Evolutionary conservation across 78 protist genomes (phyloP).

Genomic region (Cavenderia fasciculata): DNA sequence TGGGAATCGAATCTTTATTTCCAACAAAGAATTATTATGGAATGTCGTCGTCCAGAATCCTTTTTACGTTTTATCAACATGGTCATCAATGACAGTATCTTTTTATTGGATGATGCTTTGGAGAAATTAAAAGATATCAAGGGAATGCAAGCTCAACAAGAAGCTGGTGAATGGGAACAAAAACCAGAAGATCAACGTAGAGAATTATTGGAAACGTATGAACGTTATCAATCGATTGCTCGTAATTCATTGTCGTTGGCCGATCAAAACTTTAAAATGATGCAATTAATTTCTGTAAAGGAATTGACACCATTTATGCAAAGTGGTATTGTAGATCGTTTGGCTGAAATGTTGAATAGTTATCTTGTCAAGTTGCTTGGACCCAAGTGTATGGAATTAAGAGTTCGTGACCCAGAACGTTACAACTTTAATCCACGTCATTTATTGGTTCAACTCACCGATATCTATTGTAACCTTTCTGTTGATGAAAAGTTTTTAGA

Average conservation of each 20-base stretch:
- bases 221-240: conserved; percentile 45
- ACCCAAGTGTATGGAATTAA: conserved; percentile 76
- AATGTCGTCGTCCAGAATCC: conserved; percentile 1
- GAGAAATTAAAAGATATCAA: conserved; percentile 52
- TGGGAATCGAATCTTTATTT: conserved; percentile 66
- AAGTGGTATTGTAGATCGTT: conserved; percentile 74
- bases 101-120: conserved; percentile 76
- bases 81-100: conserved; percentile 76
- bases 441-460: conserved; percentile 57
- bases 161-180: conserved; percentile 32
- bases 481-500: conserved; percentile 13
- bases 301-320: conserved; percentile 44
- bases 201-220: conserved; percentile 52
- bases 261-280: conserved; percentile 50
- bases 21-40: conserved; percentile 26
- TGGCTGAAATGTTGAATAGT: conserved; percentile 78
- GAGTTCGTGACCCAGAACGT: conserved; percentile 71
- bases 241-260: conserved; percentile 26
- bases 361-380: conserved; percentile 58
- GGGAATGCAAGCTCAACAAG: conserved; percentile 1
- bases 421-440: conserved; percentile 58
- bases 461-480: conserved; percentile 57
- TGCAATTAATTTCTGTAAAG: conserved; percentile 40
- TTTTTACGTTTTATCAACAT: conserved; percentile 75
- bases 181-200: conserved; percentile 19